phyloP scores from a whole-genome alignment of 2,329 filamentous ascomycete genomes.

The Aspergillus sp. region DNA sequence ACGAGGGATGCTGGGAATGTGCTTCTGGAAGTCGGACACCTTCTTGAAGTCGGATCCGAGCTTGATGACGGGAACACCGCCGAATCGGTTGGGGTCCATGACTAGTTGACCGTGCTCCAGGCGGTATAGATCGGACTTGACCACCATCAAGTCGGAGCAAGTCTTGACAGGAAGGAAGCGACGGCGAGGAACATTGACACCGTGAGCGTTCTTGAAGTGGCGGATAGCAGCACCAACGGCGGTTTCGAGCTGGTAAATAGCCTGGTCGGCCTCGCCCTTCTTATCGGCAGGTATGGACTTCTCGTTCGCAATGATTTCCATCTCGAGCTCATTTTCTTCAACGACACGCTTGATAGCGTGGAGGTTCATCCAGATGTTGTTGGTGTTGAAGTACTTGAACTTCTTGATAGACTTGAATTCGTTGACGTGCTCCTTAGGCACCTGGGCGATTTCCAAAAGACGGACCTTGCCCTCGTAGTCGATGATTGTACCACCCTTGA shows the following conservation, averaged over 20 bases:
- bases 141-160: conserved; percentile 97
- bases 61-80: conserved; percentile 97
- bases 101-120: conserved; percentile 97
- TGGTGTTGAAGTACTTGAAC: conserved; percentile 99
- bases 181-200: conserved; percentile 95
- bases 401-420: conserved; percentile 99
- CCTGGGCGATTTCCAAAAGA: conserved; percentile 97
- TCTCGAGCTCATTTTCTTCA: conserved; percentile 95
- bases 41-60: conserved; percentile 99
- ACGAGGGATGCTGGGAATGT: conserved; percentile 51
- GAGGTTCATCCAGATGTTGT: conserved; percentile 99
- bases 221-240: conserved; percentile 97
- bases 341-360: conserved; percentile 97
- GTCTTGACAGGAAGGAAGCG: conserved; percentile 99
- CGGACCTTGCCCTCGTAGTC: conserved; percentile 97
- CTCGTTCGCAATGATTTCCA: conserved; percentile 99
- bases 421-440: conserved; percentile 99
- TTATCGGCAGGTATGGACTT: conserved; percentile 98
- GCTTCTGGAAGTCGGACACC: conserved; percentile 72
- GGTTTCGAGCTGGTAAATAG: conserved; percentile 97
- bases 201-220: conserved; percentile 97
- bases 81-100: conserved; percentile 95
- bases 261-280: conserved; percentile 98
- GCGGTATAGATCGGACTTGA: conserved; percentile 99
- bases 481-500: conserved; percentile 99